phyloP scores from a whole-genome alignment of 148 eudicot species.

The Chenopodium berlandieri region DNA sequence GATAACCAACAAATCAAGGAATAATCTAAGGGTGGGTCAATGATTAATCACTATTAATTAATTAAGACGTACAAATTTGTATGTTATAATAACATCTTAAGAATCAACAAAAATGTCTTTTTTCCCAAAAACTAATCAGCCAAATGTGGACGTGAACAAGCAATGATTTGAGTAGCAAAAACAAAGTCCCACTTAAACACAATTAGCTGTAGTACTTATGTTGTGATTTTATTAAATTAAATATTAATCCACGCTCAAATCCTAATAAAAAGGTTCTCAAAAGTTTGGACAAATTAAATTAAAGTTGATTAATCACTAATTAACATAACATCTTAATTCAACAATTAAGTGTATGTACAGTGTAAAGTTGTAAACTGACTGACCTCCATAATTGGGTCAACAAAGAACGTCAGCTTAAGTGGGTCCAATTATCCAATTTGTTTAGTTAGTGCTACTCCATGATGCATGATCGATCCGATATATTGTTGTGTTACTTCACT shows the following conservation, averaged over 20 bases:
- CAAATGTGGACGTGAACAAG: constrained; percentile 7
- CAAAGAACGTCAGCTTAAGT: not conserved
- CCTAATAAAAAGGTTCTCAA: constrained; percentile 1
- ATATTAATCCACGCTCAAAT: not conserved
- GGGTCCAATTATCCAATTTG: not conserved
- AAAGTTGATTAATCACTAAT: not conserved
- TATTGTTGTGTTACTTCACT: too few species aligned
- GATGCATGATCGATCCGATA: too few species aligned
- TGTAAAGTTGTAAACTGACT: not conserved
- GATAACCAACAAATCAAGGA: constrained; percentile 10
- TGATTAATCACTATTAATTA: constrained; percentile 6
- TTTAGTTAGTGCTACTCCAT: too few species aligned
- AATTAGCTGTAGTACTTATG: constrained; percentile 11
- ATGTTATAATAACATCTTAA: not conserved
- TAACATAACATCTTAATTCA: not conserved
- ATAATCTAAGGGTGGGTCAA: constrained; percentile 13
- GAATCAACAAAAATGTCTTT: constrained; percentile 14
- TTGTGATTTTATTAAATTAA: not conserved
- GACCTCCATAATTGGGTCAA: not conserved
- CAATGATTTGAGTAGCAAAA: constrained; percentile 14
- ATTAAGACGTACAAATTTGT: not conserved
- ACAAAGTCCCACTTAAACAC: constrained; percentile 13
- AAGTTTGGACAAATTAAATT: not conserved
- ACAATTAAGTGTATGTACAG: not conserved
- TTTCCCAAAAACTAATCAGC: constrained; percentile 1